These are phyloP conservation scores for Yamadazyma dendronema DNA, from an alignment of 1,139 yeast genomes.

Conservation along the genomic window DNA sequence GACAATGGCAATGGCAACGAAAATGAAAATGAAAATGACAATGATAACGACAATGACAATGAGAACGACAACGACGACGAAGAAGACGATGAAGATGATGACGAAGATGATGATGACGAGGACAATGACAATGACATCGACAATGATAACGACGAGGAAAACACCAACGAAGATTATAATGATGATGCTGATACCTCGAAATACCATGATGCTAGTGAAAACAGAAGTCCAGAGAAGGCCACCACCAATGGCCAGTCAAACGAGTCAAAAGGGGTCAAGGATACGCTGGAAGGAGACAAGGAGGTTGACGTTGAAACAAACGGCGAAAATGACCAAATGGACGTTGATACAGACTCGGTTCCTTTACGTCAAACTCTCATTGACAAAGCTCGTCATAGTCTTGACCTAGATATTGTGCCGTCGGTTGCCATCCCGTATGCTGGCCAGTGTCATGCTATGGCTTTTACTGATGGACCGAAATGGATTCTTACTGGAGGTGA, in stretches of 20 bases:
- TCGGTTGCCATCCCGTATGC: constrained; percentile 73
- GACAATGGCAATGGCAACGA: constrained; percentile 14
- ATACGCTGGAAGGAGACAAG: neutral
- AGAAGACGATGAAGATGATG: constrained; percentile 22
- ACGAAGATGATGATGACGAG: constrained; percentile 15
- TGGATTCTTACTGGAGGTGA: constrained; percentile 95
- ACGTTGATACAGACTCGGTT: constrained; percentile 11
- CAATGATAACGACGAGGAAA: constrained; percentile 16
- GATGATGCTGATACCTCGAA: constrained; percentile 15
- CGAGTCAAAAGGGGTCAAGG: constrained; percentile 1
- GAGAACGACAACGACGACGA: constrained; percentile 17
- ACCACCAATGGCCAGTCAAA: no score
- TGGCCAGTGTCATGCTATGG: constrained; percentile 69
- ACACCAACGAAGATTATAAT: constrained; percentile 18
- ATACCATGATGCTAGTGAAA: constrained; percentile 22
- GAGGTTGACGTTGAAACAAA: constrained; percentile 8
- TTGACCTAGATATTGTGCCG: constrained; percentile 59
- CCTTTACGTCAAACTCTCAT: constrained; percentile 37
- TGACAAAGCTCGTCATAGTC: constrained; percentile 44
- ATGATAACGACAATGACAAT: constrained; percentile 18
- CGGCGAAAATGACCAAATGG: constrained; percentile 10
- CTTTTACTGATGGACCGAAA: constrained; percentile 78
- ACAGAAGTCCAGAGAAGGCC: constrained; percentile 1
- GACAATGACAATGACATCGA: constrained; percentile 13
- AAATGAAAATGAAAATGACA: constrained; percentile 18